Conservation (phyloP, 2,329 filamentous ascomycete species). For the Fonsecaea erecta region DNA sequence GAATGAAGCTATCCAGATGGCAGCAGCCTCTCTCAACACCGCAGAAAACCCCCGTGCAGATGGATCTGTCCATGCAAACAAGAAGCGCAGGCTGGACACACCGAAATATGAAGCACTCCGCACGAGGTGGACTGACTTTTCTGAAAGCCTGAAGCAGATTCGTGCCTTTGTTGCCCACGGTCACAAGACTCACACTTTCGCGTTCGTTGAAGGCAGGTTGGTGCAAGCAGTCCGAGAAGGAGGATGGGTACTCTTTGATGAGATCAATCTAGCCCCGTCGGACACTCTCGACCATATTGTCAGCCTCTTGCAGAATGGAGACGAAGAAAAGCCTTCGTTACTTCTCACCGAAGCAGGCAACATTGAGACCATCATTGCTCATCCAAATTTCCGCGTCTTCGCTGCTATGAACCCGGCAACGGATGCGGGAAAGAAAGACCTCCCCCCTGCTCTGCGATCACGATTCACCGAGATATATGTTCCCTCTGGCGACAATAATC, state of each 20-base stretch:
- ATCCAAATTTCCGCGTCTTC: constrained; percentile 93
- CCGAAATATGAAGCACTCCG: constrained; percentile 60
- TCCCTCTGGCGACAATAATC: constrained; percentile 81
- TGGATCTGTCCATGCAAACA: constrained; percentile 57
- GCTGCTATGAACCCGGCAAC: constrained; percentile 99
- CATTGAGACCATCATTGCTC: constrained; percentile 84
- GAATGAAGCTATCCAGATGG: constrained; percentile 88
- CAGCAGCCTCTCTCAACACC: constrained; percentile 66
- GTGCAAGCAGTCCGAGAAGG: constrained; percentile 95
- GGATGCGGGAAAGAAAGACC: constrained; percentile 92
- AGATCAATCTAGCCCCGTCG: constrained; percentile 93
- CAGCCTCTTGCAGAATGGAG: constrained; percentile 77
- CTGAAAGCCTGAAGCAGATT: constrained; percentile 73
- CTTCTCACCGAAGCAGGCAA: constrained; percentile 91
- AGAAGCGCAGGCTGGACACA: constrained; percentile 69
- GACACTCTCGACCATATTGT: constrained; percentile 94
- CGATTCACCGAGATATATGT: constrained; percentile 97
- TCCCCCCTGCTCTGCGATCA: constrained; percentile 84
- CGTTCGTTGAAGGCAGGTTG: constrained; percentile 94
- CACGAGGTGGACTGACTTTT: constrained; percentile 80
- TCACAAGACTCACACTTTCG: constrained; percentile 85
- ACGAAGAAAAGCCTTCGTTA: constrained; percentile 75
- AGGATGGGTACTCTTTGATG: constrained; percentile 95
- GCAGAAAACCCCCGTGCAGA: constrained; percentile 33
- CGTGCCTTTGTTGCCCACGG: constrained; percentile 74